These are phyloP conservation scores for Pleomassaria siparia DNA, from an alignment of 2,329 filamentous ascomycete species.

Conservation along the genomic window DNA sequence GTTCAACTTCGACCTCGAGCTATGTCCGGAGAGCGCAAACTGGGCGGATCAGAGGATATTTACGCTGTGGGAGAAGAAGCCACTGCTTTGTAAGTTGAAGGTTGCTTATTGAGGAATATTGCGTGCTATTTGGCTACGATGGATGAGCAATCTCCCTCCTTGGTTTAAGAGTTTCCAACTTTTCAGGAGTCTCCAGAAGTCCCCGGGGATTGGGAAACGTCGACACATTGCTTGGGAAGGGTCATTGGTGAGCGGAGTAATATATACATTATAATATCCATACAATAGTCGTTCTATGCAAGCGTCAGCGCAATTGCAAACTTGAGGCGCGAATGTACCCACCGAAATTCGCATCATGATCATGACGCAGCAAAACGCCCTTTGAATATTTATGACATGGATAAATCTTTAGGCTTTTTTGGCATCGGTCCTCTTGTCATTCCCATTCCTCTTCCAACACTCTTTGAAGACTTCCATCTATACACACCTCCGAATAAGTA, in stretches of 20 bases:
- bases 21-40: constrained; percentile 33
- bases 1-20: constrained; percentile 43
- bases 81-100: constrained; percentile 35
- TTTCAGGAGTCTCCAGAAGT: neutral
- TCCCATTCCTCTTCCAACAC: constrained; percentile 90
- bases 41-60: constrained; percentile 38
- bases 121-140: neutral
- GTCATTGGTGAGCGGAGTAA: neutral
- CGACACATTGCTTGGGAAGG: neutral
- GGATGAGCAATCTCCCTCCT: neutral
- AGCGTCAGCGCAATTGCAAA: neutral
- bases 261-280: neutral
- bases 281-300: neutral
- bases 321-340: too few relatives aligned
- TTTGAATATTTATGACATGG: too few relatives aligned
- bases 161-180: neutral
- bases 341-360: too few relatives aligned
- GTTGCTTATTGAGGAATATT: constrained; percentile 4
- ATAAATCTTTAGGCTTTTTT: constrained; percentile 62
- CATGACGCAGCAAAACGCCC: too few relatives aligned
- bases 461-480: constrained; percentile 88
- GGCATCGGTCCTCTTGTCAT: constrained; percentile 76
- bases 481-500: neutral
- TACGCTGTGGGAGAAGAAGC: constrained; percentile 42
- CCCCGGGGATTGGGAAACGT: neutral